Evolutionary conservation across 2,329 filamentous ascomycete species (phyloP), one percentile per base, ranked within the genome.

Genomic region (Tolypocladium paradoxum): DNA sequence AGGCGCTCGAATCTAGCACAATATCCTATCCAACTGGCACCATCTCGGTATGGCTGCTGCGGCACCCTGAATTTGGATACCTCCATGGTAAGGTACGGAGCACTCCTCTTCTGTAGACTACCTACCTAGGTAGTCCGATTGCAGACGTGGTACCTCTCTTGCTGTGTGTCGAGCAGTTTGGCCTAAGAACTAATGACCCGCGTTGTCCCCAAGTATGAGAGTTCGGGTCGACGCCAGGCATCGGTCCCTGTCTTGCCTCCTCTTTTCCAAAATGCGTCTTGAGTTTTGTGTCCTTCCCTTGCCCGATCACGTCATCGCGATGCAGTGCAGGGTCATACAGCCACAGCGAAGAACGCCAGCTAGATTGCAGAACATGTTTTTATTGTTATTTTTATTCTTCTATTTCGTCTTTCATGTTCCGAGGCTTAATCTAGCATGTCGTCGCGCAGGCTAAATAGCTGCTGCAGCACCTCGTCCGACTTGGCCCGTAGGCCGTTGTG

Each of bases 401-500:
- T 11, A 11, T n/a, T 9, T n/a, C n/a, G 43, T n/a, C 43, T 16
- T 16, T 9, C 18, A 31, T n/a, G 12, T 4, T 14, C n/a, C 18
- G 3, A 5, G 22, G 12, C 37, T 61, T 64, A 85, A 60, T 85
- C 79, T 36, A 84, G 74, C 3, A 73, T 72, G 60, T 84, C 79
- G 55, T 96, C 90, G 58, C 90, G 80, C 65, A 96, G 68, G 50
- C 77, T 81, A 65, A 95, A 93, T 4, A 96, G 73, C 61, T 86
- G 80, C 60, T 80, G 81, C 62, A 96, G 73, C 20, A 96, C 81
- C 59, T 95, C 88, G 31, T 89, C 86, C 5, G 84, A 75, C 69
- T 82, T 87, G 50, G 78, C 77, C 55, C 88, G 77, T 45, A 96
- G 67, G 0, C 87, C 92, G 64, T 93, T 86, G 68, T 97, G 92